Evolutionary conservation across 2,329 filamentous ascomycete species (phyloP).

Genomic region (Diplodia sapinea): DNA sequence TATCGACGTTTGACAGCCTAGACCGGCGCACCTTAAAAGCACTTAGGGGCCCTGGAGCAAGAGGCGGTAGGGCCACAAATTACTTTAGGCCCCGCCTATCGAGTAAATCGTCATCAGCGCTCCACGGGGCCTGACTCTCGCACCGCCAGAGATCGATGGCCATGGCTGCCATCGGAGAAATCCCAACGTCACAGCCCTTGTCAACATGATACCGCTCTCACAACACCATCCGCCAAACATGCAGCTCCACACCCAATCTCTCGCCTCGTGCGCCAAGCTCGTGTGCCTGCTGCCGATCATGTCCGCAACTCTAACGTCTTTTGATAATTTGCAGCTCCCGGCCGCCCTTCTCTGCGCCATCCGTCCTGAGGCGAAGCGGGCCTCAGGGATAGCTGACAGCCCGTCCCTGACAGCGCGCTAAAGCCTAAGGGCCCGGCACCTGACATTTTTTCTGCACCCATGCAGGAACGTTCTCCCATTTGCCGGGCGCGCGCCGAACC

Average conservation of each 20-base stretch:
- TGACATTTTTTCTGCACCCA: not conserved
- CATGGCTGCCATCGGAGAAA: constrained; percentile 8
- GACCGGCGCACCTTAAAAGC: constrained; percentile 14
- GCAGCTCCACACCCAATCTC: constrained; percentile 14
- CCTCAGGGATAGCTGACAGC: not conserved
- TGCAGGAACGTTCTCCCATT: constrained; percentile 21
- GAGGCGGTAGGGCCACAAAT: constrained; percentile 24
- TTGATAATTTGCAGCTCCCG: constrained; percentile 5
- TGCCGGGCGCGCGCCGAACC: not conserved
- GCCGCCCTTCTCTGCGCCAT: not conserved
- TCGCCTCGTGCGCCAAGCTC: constrained; percentile 22
- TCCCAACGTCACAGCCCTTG: not conserved
- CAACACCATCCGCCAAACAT: constrained; percentile 1
- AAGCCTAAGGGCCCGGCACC: not conserved
- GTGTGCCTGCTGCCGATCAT: constrained; percentile 11
- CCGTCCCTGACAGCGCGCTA: constrained; percentile 2
- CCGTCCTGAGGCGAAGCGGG: constrained; percentile 10
- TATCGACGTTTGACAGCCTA: constrained; percentile 12
- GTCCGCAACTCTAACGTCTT: constrained; percentile 18
- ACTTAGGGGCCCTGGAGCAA: constrained; percentile 17
- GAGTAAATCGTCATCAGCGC: constrained; percentile 17
- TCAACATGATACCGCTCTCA: constrained; percentile 16
- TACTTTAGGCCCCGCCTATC: constrained; percentile 16
- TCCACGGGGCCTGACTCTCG: constrained; percentile 23
- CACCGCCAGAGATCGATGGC: constrained; percentile 24